Conservation (phyloP, 1,284 basidiomycete species). For the Leccinum fallax region DNA sequence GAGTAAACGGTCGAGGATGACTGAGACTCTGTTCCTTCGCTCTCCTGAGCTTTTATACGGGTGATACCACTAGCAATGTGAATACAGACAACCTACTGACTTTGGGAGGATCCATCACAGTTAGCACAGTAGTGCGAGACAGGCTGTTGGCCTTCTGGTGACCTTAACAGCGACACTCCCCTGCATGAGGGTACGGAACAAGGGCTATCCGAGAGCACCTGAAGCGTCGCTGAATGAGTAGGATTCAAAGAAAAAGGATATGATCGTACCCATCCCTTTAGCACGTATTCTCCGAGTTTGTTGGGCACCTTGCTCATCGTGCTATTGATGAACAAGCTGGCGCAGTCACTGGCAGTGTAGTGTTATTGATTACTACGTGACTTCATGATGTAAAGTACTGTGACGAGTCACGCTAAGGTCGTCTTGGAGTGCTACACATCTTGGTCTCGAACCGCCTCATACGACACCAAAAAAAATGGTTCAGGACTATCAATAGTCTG, state of each 20-base stretch:
- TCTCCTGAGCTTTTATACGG: constrained; percentile 24
- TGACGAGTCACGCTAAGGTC: neutral
- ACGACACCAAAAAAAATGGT: too few relatives aligned
- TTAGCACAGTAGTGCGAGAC: constrained; percentile 59
- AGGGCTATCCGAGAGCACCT: constrained; percentile 68
- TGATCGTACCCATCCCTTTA: constrained; percentile 71
- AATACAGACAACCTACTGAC: constrained; percentile 30
- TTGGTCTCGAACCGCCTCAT: neutral
- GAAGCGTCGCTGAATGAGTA: constrained; percentile 15
- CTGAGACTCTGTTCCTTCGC: constrained; percentile 29
- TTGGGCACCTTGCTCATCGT: constrained; percentile 57
- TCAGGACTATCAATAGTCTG: too few relatives aligned
- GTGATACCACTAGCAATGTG: constrained; percentile 7
- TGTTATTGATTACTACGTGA: constrained; percentile 28
- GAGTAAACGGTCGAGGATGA: constrained; percentile 52
- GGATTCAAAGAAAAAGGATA: neutral
- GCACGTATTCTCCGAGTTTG: constrained; percentile 68
- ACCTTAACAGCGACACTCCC: constrained; percentile 66
- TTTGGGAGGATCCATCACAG: constrained; percentile 48
- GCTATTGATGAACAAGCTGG: constrained; percentile 3
- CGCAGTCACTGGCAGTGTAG: neutral
- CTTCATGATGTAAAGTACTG: neutral
- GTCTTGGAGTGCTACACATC: neutral
- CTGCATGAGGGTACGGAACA: constrained; percentile 59
- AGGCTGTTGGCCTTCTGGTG: constrained; percentile 55